Base-by-base conservation (phyloP, 139 green algal genomes). In the Pleodorina starrii region DNA sequence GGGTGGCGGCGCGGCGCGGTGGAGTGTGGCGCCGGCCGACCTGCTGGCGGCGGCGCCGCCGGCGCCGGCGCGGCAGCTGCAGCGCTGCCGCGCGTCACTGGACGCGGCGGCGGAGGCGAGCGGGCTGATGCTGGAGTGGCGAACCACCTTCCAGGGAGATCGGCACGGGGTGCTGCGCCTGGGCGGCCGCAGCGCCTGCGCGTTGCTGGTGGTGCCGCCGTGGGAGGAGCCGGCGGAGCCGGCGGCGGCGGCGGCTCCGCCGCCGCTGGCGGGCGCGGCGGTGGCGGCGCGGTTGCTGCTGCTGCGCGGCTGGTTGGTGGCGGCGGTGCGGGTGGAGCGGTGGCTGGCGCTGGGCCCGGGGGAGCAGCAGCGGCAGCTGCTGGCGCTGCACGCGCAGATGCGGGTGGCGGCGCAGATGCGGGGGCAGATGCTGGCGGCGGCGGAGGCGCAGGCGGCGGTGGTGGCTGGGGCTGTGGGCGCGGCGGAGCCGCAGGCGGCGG, bases 281-380 rank as follows among this genome's bases (percentile, higher is more conserved):
- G 43, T 88, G 60, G 25, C 82, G n/a, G 63, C 74, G 35, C 82
- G 82, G 63, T 63, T 88, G 43, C 44, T 88, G 82, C 60, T 71
- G 82, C 66, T 71, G 44, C 44, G 82, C 4, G 82, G 82, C n/a
- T 88, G 82, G 82, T 44, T 79, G 44, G 82, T 79, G 60, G 46
- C 66, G 44, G 44, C 7, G 44, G 11, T 88, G 63, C 19, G 51
- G 2, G 82, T 88, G 82, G 82, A 68, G 82, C 27, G 32, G n/a
- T 88, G 82, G 82, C 44, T 88, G 66, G 60, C 66, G 46, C 63
- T 79, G 82, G 2, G 2, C 43, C 44, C 29, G 23, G 66, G 2
- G 32, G 6, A 69, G 66, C 82, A 57, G 44, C 27, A 38, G 44
- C 42, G 16, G 60, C 66, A 88, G 44, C 44, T 88, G 66, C n/a